phyloP scores from a whole-genome alignment of 176 grass and related monocot species.

The Triticum monococcum region DNA sequence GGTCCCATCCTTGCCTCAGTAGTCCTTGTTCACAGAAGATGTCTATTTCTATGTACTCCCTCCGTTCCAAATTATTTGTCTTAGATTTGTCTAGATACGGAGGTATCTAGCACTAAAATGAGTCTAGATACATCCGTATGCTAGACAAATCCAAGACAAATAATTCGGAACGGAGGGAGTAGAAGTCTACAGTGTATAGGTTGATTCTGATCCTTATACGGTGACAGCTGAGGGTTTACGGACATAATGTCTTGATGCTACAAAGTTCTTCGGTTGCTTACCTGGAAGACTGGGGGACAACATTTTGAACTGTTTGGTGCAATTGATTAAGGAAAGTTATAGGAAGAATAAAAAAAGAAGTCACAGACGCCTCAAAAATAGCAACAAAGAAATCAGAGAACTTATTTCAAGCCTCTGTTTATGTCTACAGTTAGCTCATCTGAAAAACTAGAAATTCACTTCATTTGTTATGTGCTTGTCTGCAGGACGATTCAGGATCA shows the following conservation, averaged over 20 bases:
- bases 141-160: too few species aligned
- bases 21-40: not conserved
- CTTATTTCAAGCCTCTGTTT: not conserved
- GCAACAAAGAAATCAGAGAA: not conserved
- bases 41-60: not conserved
- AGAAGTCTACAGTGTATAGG: not conserved
- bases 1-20: not conserved
- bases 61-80: too few species aligned
- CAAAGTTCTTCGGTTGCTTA: slow-evolving; percentile 14
- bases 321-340: not conserved
- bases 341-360: not conserved
- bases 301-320: not conserved
- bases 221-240: not conserved
- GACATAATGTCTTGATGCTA: slow-evolving; percentile 1
- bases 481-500: slow-evolving; percentile 66
- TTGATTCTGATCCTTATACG: slow-evolving; percentile 17
- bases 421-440: not conserved
- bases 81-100: too few species aligned
- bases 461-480: not conserved
- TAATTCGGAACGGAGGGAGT: too few species aligned
- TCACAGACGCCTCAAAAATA: not conserved
- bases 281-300: not conserved
- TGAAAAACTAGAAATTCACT: not conserved
- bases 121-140: too few species aligned
- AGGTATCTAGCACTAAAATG: too few species aligned